Base-by-base conservation (phyloP, 2,329 filamentous ascomycete species). In the Didymellaceae sp. region DNA sequence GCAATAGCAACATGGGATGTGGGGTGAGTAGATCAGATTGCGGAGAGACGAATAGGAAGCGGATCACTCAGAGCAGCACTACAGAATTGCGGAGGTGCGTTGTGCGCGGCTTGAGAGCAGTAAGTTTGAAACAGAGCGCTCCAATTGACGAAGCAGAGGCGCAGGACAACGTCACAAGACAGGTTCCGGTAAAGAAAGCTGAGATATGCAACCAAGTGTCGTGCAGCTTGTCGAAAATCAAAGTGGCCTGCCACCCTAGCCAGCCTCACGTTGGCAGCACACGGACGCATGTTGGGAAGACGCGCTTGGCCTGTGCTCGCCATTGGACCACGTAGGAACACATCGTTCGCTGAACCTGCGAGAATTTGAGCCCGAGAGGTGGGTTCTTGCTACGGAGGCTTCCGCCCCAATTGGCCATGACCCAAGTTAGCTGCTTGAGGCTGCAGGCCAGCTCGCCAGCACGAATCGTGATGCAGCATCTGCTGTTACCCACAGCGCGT, bases 241-340 rank as follows among this genome's bases (percentile, higher is more conserved):
- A 58, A 60, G 54, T 55, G 61, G 48, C 58, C 61, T 63, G 65
- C 52, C 67, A 68, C 68, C 59, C 62, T 67, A 63, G 54, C 58
- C 68, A 67, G 68, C 59, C 62, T 67, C 63, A 54, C 55, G 58
- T 49, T 67, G 65, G 64, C 55, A 62, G 44, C 52, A 59, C 63
- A 63, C 55, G 61, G 59, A 54, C 43, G 51, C 49, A 58, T 46
- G 54, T 59, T 58, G 59, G 57, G 45, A 59, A 57, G 52, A 53
- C 45, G 49, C 45, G 48, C 61, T 63, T 64, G 62, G 63, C 62
- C 57, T 56, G 59, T 58, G 53, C 48, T 54, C 55, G 40, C 56
- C 34, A 73, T 68, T 73, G 68, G 69, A 64, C 70, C 70, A 73
- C 70, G 70, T 72, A 61, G 54, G 58, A 51, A 55, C 56, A 52